Evolutionary conservation across 2,329 filamentous ascomycete species (phyloP).

Genomic region (Arthrobotrys musiformis): DNA sequence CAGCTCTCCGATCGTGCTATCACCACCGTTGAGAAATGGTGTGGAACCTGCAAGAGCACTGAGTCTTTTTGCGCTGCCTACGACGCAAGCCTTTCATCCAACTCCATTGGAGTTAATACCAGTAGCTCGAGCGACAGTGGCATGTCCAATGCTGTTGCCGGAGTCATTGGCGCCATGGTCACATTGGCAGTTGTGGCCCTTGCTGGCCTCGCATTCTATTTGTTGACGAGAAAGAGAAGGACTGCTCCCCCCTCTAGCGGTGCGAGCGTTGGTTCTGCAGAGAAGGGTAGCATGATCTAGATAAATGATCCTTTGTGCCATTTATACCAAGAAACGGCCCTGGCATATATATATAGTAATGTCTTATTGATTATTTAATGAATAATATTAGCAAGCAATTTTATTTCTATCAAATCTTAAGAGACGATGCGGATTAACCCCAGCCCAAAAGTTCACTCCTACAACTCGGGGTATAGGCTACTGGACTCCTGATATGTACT

Average conservation of each 20-base stretch:
- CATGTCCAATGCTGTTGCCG: conserved; percentile 56
- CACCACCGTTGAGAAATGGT: conserved; percentile 57
- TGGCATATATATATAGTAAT: background rate
- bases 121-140: conserved; percentile 2
- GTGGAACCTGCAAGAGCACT: conserved; percentile 53
- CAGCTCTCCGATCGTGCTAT: conserved; percentile 55
- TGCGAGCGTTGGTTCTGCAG: conserved; percentile 23
- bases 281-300: conserved; percentile 38
- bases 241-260: conserved; percentile 7
- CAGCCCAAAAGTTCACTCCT: no score
- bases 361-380: background rate
- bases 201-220: conserved; percentile 47
- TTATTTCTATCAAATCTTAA: background rate
- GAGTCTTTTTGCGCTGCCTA: conserved; percentile 54
- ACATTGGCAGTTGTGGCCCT: conserved; percentile 50
- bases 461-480: no score
- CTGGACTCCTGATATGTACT: no score
- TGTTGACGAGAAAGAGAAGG: conserved; percentile 41
- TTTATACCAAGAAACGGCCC: background rate
- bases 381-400: conserved; percentile 1
- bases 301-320: background rate
- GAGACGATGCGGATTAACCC: no score
- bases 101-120: conserved; percentile 1
- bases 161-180: conserved; percentile 57
- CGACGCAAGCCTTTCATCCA: conserved; percentile 17